Conservation (phyloP, 139 green algal genomes). For the Coelastrella sp. region DNA sequence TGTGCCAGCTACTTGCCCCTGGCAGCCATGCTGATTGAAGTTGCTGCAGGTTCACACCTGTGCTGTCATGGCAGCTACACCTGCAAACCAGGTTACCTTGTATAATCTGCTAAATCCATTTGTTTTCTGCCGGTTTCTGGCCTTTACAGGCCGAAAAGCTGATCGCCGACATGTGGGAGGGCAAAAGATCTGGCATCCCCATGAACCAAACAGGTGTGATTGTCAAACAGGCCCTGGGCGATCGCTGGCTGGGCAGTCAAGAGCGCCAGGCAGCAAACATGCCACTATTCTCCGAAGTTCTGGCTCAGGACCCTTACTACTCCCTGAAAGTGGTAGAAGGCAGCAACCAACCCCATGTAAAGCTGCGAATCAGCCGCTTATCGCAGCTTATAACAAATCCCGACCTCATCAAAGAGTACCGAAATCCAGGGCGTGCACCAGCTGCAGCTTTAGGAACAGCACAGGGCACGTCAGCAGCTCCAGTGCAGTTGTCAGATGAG, state of each 20-base stretch:
- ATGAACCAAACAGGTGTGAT: conserved; percentile 10
- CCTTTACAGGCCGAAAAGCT: conserved; percentile 14
- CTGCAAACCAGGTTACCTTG: too few relatives aligned
- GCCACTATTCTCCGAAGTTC: not conserved
- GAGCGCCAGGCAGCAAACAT: not conserved
- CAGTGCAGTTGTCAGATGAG: not conserved
- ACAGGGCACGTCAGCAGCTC: not conserved
- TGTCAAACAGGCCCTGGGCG: not conserved
- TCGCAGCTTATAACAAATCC: not conserved
- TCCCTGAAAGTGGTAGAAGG: not conserved
- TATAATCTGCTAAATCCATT: too few relatives aligned
- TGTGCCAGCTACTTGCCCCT: too few relatives aligned
- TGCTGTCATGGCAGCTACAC: too few relatives aligned
- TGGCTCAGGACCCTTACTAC: conserved; percentile 31
- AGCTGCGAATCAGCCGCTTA: conserved; percentile 27
- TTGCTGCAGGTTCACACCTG: too few relatives aligned
- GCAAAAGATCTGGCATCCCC: conserved; percentile 13
- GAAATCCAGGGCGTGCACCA: not conserved
- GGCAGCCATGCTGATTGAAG: too few relatives aligned
- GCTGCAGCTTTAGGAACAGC: not conserved
- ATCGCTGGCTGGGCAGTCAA: not conserved
- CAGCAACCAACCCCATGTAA: not conserved
- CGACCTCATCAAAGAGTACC: not conserved
- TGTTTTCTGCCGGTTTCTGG: too few relatives aligned
- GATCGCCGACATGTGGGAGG: conserved; percentile 12